Conservation (phyloP, 2,329 filamentous ascomycete genomes). For the Dryadomyces quercus-mongolicae region DNA sequence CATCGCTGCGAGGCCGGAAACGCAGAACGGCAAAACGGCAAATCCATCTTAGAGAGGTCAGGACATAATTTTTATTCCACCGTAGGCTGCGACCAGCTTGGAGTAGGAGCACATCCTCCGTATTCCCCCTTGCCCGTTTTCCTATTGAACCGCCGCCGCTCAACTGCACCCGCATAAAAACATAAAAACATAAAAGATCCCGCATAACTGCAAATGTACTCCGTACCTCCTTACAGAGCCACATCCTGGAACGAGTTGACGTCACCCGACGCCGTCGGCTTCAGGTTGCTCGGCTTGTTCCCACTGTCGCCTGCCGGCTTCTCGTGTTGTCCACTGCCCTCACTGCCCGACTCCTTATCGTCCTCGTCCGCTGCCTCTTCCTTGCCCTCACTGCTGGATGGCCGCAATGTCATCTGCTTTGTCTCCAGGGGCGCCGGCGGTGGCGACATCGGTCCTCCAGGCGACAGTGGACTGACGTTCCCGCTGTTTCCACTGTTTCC, state of each 20-base stretch:
- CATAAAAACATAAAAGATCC: too few relatives aligned
- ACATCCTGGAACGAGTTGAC: conserved; percentile 53
- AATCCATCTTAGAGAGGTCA: too few relatives aligned
- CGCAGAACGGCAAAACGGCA: background rate
- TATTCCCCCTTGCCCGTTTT: too few relatives aligned
- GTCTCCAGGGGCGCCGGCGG: conserved; percentile 1
- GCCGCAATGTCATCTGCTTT: background rate
- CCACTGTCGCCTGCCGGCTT: conserved; percentile 17
- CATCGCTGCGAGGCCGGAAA: background rate
- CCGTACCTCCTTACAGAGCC: conserved; percentile 40
- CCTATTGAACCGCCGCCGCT: background rate
- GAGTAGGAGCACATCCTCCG: too few relatives aligned
- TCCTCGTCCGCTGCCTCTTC: conserved; percentile 3
- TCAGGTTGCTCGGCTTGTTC: conserved; percentile 19
- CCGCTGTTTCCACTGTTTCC: too few relatives aligned
- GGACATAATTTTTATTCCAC: too few relatives aligned
- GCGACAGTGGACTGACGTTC: too few relatives aligned
- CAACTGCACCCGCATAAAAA: background rate
- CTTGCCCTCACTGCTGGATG: conserved; percentile 1
- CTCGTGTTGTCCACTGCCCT: conserved; percentile 14
- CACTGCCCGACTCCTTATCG: conserved; percentile 9
- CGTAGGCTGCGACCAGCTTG: too few relatives aligned
- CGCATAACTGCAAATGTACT: background rate
- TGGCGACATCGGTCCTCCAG: background rate
- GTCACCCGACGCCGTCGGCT: conserved; percentile 32